Evolutionary conservation across 768 basidiomycete genomes (phyloP).

Genomic region (Hemileccinum impolitum): DNA sequence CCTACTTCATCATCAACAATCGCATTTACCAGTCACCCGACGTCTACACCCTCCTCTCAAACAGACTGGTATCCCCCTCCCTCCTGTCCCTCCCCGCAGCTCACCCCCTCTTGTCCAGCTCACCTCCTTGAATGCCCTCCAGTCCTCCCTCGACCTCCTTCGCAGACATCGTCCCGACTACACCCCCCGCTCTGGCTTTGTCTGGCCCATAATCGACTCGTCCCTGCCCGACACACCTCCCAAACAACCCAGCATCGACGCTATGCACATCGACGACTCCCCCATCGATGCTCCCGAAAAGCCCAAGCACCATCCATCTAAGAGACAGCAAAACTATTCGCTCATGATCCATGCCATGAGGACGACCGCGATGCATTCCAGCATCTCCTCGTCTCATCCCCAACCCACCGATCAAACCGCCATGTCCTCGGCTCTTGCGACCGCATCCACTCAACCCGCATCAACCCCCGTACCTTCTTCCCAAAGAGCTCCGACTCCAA

Average conservation of each 20-base stretch:
- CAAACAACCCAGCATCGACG: slow-evolving; percentile 38
- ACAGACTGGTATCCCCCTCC: slow-evolving; percentile 61
- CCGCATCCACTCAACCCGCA: slow-evolving; percentile 25
- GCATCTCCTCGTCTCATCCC: slow-evolving; percentile 43
- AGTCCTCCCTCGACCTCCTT: slow-evolving; percentile 72
- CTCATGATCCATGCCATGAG: slow-evolving; percentile 77
- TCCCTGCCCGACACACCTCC: slow-evolving; percentile 38
- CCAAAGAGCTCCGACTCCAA: slow-evolving; percentile 31
- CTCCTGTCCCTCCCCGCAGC: neutral
- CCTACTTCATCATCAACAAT: slow-evolving; percentile 86
- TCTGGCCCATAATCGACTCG: slow-evolving; percentile 77
- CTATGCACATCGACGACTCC: slow-evolving; percentile 24
- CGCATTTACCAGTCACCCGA: slow-evolving; percentile 88
- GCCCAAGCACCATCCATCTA: slow-evolving; percentile 32
- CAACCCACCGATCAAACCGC: slow-evolving; percentile 29
- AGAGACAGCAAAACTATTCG: slow-evolving; percentile 63
- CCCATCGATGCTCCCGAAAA: slow-evolving; percentile 18
- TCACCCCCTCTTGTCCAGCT: slow-evolving; percentile 39
- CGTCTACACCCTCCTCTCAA: slow-evolving; percentile 79
- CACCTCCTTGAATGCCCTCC: slow-evolving; percentile 65
- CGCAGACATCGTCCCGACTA: slow-evolving; percentile 76
- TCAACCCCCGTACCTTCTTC: slow-evolving; percentile 35
- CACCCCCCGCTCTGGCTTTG: slow-evolving; percentile 78
- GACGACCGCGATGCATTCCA: slow-evolving; percentile 70
- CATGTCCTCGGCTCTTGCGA: slow-evolving; percentile 21